These are phyloP conservation scores for Podospora fimiseda DNA, from an alignment of 495 filamentous ascomycete genomes.

Conservation along the genomic window DNA sequence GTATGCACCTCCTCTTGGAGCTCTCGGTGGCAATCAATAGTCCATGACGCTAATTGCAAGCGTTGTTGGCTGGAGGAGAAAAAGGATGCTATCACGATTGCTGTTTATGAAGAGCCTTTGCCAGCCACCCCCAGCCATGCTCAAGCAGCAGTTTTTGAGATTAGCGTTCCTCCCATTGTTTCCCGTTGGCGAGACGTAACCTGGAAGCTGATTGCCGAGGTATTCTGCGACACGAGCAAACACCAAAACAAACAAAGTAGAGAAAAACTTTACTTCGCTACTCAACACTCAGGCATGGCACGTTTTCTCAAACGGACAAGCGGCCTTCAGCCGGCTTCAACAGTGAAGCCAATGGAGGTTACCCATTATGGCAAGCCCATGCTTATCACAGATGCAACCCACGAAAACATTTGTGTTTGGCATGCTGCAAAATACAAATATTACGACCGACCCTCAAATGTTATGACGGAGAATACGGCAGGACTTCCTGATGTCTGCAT, in stretches of 20 bases:
- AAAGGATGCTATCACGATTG: conserved; percentile 36
- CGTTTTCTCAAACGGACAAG: not conserved
- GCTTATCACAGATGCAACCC: conserved; percentile 20
- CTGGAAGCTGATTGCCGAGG: conserved; percentile 34
- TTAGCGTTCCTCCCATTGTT: conserved; percentile 41
- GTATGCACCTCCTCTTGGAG: not conserved
- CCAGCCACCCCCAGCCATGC: conserved; percentile 28
- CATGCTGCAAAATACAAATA: conserved; percentile 41
- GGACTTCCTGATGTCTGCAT: not conserved
- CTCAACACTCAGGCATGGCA: not conserved
- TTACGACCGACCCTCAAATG: conserved; percentile 10
- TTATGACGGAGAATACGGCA: not conserved
- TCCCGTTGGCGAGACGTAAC: conserved; percentile 50
- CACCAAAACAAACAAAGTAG: not conserved
- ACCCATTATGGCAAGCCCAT: conserved; percentile 9
- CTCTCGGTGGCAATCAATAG: not conserved
- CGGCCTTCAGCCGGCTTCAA: conserved; percentile 8
- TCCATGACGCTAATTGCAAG: conserved; percentile 39
- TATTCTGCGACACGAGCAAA: conserved; percentile 22
- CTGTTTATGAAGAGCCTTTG: conserved; percentile 57
- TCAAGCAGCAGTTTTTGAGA: conserved; percentile 53
- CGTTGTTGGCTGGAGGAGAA: conserved; percentile 20
- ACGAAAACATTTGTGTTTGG: conserved; percentile 35
- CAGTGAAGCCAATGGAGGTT: conserved; percentile 12
- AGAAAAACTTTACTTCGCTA: not conserved